Evolutionary conservation across 2,329 filamentous ascomycete genomes (phyloP), one percentile per base, ranked within the genome.

Genomic region (Lasiodiplodia hormozganensis): DNA sequence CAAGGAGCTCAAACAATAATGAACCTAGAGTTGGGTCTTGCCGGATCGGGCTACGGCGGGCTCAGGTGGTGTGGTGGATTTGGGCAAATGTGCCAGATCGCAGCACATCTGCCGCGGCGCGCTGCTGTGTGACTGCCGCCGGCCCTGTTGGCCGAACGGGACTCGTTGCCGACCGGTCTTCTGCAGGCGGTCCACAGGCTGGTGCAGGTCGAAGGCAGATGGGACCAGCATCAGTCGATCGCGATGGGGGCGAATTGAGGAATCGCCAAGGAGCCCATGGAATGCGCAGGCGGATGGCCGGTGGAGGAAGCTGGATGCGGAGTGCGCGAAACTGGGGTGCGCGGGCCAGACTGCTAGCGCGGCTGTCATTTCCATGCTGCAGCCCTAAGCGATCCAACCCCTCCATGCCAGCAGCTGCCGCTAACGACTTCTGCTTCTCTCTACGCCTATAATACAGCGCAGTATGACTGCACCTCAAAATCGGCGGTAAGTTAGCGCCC

Each of bases 21-120:
- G 54, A 52, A 36, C 43, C 47, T 52, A 64, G 43, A 64, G 60
- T 14, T 38, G 47, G 60, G 31, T 31, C 60, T 64, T 64, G 60
- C 60, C 60, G 6, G 12, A 64, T 52, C 47, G n/a, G 51, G 58
- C 11, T 21, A 47, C 21, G 60, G 43, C 43, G 60, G 25, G 25
- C 6, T 7, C 21, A 16, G 40, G 58, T 51, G 58, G 58, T 60
- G 58, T 62, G 58, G 43, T 34, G 25, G 38, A 25, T 11, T 57
- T 31, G 18, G 31, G 21, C 54, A 11, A 14, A 47, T n/a, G 40
- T 16, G 40, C 40, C 40, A 43, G 18, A 43, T 47, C n/a, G 40
- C 43, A 18, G 6, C 21, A 16, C 34, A 8, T 6, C 38, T 38
- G 43, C 40, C 25, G 18, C n/a, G 18, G 38, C n/a, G 38, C 18